Evolutionary conservation across 2,329 filamentous ascomycete genomes (phyloP).

Genomic region (Neofusicoccum laricinum): DNA sequence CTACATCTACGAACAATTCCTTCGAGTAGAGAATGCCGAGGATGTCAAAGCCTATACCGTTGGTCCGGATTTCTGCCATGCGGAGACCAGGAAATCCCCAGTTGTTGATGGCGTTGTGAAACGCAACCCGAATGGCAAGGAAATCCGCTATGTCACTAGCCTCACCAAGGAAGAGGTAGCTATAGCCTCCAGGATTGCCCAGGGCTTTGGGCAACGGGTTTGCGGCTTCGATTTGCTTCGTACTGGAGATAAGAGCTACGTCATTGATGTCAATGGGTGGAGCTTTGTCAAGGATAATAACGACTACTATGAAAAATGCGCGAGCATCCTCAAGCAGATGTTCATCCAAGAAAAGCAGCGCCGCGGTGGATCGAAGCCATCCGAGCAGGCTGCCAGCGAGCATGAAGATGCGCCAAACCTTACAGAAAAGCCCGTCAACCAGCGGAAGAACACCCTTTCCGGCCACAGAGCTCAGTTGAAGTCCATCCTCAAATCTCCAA

Average conservation of each 20-base stretch:
- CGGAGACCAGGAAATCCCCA: constrained; percentile 93
- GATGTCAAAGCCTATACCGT: constrained; percentile 99
- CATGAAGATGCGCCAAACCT: not conserved
- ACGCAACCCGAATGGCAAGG: constrained; percentile 95
- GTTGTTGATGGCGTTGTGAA: constrained; percentile 95
- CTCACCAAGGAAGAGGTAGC: constrained; percentile 76
- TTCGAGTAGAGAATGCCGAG: constrained; percentile 93
- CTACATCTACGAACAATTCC: constrained; percentile 96
- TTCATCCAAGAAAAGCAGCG: constrained; percentile 77
- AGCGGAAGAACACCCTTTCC: constrained; percentile 32
- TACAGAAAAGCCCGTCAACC: constrained; percentile 12
- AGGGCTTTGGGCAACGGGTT: constrained; percentile 88
- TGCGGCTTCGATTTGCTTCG: constrained; percentile 94
- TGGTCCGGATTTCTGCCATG: constrained; percentile 87
- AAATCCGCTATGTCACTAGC: constrained; percentile 90
- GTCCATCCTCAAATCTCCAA: constrained; percentile 62
- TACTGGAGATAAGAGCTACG: constrained; percentile 85
- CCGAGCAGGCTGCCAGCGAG: constrained; percentile 37
- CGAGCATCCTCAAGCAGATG: constrained; percentile 80
- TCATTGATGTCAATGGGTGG: constrained; percentile 99
- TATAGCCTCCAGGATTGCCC: constrained; percentile 86
- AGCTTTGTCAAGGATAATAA: constrained; percentile 99
- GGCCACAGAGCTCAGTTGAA: constrained; percentile 50
- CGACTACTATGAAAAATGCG: constrained; percentile 92
- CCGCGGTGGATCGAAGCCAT: constrained; percentile 50